Evolutionary conservation across 257 asterid genomes (phyloP), one percentile per base, ranked within the genome.

Genomic region (Solanum phureja): DNA sequence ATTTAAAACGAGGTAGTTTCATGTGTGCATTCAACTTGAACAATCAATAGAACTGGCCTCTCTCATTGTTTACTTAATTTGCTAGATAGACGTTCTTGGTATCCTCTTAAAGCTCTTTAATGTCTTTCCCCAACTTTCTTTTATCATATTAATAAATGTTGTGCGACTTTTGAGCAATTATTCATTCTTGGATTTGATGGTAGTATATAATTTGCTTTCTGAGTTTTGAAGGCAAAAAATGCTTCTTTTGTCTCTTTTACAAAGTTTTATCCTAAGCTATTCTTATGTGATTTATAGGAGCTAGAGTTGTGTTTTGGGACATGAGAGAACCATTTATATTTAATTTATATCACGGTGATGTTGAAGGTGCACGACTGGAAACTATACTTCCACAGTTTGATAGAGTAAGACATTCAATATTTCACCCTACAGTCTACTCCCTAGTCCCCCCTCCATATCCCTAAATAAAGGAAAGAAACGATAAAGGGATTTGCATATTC

Each of bases 261-360:
- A 18, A 81, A 81, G 29, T 81, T 29, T 29, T 27, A 29, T 81
- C 69, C 90, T 56, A 34, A 69, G 31, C 76, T 69, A 71, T 86
- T 90, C 83, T 88, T 87, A 3, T 83, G 88, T 60, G 58, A 91
- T 81, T 88, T 90, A 72, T 92, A 97, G 99, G 99, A 27, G 89
- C 95, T 86, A 94, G 94, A 89, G 93, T 97, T 92, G 95, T 97
- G 87, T 97, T 96, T 91, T 97, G 96, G 98, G 99, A 97, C 90
- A 88, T 97, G 93, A 95, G 98, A 87, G 98, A 96, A 87, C 89
- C 98, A 83, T 96, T 95, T 88, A 88, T 97, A 31, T 88, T 90
- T 85, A 87, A 90, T 90, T 90, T 96, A 85, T 97, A 96, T 93
- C 94, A 90, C 24, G 98, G 96, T 68, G 91, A 95, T 74, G 97